These are phyloP conservation scores for Phaeophleospora eucalypticola DNA, from an alignment of 2,329 filamentous ascomycete species.

Conservation along the genomic window DNA sequence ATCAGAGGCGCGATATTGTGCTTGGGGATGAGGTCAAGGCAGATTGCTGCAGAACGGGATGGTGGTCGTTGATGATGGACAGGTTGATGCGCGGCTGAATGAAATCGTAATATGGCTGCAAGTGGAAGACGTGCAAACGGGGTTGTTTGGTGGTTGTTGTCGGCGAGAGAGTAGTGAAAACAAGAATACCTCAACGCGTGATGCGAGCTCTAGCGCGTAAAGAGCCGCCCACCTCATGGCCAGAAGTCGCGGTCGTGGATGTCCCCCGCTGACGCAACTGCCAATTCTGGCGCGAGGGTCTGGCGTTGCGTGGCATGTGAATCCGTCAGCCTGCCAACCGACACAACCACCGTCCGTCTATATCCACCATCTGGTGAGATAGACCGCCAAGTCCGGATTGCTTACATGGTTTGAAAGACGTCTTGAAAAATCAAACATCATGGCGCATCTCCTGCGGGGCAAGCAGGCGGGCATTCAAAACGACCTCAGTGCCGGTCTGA, in stretches of 20 bases:
- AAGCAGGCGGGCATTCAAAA: constrained; percentile 92
- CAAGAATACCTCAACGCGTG: not conserved
- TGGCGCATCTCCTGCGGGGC: constrained; percentile 83
- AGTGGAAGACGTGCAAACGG: not conserved
- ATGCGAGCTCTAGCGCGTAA: not conserved
- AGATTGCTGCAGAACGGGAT: no score
- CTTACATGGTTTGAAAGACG: not conserved
- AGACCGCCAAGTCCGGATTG: not conserved
- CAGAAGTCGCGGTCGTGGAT: constrained; percentile 10
- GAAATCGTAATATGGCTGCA: not conserved
- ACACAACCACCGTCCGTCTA: not conserved
- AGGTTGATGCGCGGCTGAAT: not conserved
- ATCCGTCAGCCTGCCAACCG: not conserved
- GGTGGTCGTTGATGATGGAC: not conserved
- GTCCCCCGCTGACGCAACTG: not conserved
- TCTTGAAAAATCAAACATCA: constrained; percentile 37
- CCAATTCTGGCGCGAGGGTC: no score
- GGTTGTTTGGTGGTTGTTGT: not conserved
- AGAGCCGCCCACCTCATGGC: constrained; percentile 1
- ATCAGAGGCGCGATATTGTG: not conserved
- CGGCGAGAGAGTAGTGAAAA: not conserved
- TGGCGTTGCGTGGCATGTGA: constrained; percentile 2
- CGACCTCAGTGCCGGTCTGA: constrained; percentile 80
- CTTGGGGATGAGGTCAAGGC: no score
- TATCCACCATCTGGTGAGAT: no score